Conservation (phyloP, 169 alveolate genomes). For the Eimeria maxima region DNA sequence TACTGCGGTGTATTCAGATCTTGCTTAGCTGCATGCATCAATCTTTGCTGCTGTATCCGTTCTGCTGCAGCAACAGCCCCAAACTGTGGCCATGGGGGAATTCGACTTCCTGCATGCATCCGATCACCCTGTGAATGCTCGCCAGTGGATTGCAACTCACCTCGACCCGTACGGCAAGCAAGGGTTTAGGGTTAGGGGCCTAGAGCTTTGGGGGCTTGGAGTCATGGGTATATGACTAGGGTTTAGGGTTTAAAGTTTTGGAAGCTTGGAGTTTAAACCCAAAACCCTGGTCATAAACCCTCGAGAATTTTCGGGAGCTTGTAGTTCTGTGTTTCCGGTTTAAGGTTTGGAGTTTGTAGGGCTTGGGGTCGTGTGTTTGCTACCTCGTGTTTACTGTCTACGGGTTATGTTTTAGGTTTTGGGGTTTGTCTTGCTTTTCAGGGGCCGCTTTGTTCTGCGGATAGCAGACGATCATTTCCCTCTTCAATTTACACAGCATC, state of each 20-base stretch:
- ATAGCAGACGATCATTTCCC: slow-evolving; percentile 81
- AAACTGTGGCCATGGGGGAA: slow-evolving; percentile 66
- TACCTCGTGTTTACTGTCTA: too few species aligned
- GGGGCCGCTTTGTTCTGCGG: slow-evolving; percentile 74
- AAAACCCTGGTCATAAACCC: too few species aligned
- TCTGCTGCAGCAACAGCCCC: slow-evolving; percentile 1
- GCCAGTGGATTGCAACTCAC: slow-evolving; percentile 82
- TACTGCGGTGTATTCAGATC: background rate
- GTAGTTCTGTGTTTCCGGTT: too few species aligned
- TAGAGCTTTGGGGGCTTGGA: background rate
- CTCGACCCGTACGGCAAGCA: background rate
- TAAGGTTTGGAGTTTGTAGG: too few species aligned
- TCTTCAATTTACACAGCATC: slow-evolving; percentile 11
- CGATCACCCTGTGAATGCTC: slow-evolving; percentile 61
- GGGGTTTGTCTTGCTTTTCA: background rate
- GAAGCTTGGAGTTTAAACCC: too few species aligned
- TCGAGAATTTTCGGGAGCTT: too few species aligned
- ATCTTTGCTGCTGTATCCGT: background rate
- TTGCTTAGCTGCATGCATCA: background rate
- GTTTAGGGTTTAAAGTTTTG: background rate
- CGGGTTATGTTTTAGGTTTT: background rate
- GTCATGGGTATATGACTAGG: background rate
- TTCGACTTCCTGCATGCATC: slow-evolving; percentile 72
- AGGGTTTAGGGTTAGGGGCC: background rate
- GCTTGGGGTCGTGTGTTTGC: too few species aligned